phyloP scores from a whole-genome alignment of 495 filamentous ascomycete genomes.

The Xanthoparmelia taractica region DNA sequence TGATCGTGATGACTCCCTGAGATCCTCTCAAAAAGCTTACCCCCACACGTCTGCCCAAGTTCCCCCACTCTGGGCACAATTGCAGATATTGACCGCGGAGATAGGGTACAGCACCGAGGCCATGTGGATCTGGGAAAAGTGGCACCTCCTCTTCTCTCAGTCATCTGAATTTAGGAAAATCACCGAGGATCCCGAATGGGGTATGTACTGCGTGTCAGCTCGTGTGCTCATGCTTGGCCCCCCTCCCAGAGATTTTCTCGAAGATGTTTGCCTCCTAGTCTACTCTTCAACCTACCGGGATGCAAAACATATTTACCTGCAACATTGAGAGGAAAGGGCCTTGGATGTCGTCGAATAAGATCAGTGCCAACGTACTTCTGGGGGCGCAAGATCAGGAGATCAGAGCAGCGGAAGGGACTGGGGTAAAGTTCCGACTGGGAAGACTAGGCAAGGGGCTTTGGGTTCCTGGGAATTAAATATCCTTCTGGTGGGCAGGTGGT shows the following conservation, averaged over 20 bases:
- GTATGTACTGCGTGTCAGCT: conserved; percentile 1
- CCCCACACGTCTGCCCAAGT: conserved; percentile 3
- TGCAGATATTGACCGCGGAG: neutral
- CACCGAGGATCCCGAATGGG: neutral
- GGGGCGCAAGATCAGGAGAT: neutral
- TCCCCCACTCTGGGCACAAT: neutral
- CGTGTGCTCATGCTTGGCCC: neutral
- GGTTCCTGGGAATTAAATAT: conserved; percentile 3
- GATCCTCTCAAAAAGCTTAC: neutral
- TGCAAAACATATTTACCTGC: neutral
- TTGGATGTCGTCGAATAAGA: neutral
- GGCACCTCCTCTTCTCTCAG: neutral
- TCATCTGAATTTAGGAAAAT: neutral
- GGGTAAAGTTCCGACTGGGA: neutral
- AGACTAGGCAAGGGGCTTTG: conserved; percentile 12
- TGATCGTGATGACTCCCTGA: neutral
- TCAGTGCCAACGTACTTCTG: neutral
- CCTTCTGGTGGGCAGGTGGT: neutral
- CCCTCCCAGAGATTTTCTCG: neutral
- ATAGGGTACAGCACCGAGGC: too few species aligned
- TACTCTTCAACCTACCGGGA: neutral
- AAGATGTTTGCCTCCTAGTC: neutral
- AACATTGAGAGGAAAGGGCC: neutral
- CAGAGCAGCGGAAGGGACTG: neutral
- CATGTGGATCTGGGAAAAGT: conserved; percentile 1